Evolutionary conservation across 108 stramenopile genomes (phyloP).

Genomic region (Pseudonitzschia multiseries): DNA sequence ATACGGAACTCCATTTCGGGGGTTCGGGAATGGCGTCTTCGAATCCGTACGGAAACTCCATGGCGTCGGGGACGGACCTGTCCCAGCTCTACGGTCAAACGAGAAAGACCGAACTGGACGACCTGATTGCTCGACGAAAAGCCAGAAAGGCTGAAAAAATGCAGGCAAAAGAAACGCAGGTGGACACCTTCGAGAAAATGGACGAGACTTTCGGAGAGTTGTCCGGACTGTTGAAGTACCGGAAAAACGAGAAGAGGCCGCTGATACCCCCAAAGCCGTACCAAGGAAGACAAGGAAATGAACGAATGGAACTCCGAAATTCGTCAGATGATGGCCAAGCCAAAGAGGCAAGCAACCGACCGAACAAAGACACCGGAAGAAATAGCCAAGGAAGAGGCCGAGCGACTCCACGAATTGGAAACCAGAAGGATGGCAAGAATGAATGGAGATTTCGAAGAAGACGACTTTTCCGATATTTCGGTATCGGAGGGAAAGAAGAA

Average conservation of each 20-base stretch:
- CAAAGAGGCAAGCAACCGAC: constrained; percentile 84
- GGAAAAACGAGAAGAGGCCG: constrained; percentile 65
- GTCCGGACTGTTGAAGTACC: constrained; percentile 65
- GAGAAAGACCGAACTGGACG: constrained; percentile 87
- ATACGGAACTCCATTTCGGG: constrained; percentile 92
- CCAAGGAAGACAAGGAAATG: constrained; percentile 79
- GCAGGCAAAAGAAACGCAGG: constrained; percentile 84
- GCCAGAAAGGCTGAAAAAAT: constrained; percentile 83
- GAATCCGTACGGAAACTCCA: constrained; percentile 56
- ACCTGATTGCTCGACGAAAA: constrained; percentile 86
- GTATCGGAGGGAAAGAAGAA: constrained; percentile 5
- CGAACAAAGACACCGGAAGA: constrained; percentile 95
- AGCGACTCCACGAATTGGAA: constrained; percentile 86
- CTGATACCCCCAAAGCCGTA: constrained; percentile 31
- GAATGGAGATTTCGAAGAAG: constrained; percentile 87
- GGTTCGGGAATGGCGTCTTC: constrained; percentile 43
- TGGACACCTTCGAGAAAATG: constrained; percentile 79
- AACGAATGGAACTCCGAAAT: constrained; percentile 79
- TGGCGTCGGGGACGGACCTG: constrained; percentile 37
- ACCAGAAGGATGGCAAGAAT: constrained; percentile 87
- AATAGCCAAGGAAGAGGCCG: constrained; percentile 90
- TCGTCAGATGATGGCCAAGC: constrained; percentile 70
- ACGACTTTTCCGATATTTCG: constrained; percentile 82
- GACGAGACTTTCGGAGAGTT: constrained; percentile 88
- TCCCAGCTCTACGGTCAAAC: constrained; percentile 58